A percentile compares a stretch with the other conserved stretches of the same genome.
Conservation (phyloP, 805 yeast genomes). For the Spencermartinsiella europaea region DNA sequence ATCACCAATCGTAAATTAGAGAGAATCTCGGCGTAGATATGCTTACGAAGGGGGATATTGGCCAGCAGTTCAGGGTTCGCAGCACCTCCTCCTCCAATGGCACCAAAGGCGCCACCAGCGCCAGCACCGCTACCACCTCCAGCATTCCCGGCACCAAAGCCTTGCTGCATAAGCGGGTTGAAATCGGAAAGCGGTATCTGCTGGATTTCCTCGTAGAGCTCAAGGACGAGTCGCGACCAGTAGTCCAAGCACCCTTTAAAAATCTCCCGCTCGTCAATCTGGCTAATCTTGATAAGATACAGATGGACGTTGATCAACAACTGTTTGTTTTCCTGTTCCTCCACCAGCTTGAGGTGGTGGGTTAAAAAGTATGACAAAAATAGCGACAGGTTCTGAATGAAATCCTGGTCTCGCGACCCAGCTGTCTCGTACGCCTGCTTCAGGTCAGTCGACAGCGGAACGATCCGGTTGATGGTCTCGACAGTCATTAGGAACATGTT, state of each 20-base stretch:
- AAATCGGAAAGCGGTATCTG: constrained; percentile 65
- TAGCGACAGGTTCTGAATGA: constrained; percentile 92
- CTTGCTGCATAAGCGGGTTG: constrained; percentile 68
- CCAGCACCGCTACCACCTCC: constrained; percentile 30
- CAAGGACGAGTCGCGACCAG: constrained; percentile 84
- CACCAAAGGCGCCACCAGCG: background rate
- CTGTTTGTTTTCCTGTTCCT: constrained; percentile 47
- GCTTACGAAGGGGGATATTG: constrained; percentile 80
- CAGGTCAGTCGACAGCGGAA: constrained; percentile 72
- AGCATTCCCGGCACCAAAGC: constrained; percentile 32
- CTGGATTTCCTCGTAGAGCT: constrained; percentile 81
- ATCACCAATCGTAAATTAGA: constrained; percentile 86
- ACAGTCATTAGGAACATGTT: constrained; percentile 67
- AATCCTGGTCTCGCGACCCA: constrained; percentile 80
- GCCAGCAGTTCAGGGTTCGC: constrained; percentile 74
- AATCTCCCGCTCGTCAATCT: constrained; percentile 91
- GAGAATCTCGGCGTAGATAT: constrained; percentile 70
- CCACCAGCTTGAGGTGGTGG: constrained; percentile 60
- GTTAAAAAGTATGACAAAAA: constrained; percentile 79
- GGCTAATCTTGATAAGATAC: constrained; percentile 77
- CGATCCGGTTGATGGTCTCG: constrained; percentile 58
- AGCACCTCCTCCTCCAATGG: constrained; percentile 56
- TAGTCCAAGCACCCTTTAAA: constrained; percentile 94
- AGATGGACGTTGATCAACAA: constrained; percentile 67
- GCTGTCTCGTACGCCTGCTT: constrained; percentile 69